phyloP scores from a whole-genome alignment of 2,329 filamentous ascomycete species.

The Pyricularia pennisetigena region DNA sequence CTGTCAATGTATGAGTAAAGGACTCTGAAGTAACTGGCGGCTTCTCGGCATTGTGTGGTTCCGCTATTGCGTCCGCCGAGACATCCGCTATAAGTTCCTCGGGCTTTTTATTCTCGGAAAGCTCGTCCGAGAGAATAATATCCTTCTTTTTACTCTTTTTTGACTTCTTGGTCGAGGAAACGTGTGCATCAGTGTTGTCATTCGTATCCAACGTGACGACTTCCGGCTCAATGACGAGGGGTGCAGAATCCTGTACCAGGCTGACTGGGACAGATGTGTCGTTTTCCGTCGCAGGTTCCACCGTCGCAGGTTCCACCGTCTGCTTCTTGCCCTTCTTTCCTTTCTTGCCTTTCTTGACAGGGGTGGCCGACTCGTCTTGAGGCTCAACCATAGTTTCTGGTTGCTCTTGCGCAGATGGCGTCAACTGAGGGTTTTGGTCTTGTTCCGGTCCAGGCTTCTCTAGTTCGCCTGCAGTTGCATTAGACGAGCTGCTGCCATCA shows the following conservation, averaged over 20 bases:
- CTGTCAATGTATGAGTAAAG: background rate
- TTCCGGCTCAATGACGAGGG: background rate
- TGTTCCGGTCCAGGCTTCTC: background rate
- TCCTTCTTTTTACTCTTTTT: slow-evolving; percentile 16
- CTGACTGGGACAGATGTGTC: background rate
- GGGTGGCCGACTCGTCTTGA: background rate
- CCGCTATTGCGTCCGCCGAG: background rate
- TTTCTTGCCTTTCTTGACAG: slow-evolving; percentile 18
- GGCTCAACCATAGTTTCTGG: background rate
- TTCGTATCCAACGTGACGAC: background rate
- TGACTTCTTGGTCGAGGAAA: slow-evolving; percentile 9
- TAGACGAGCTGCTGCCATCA: background rate
- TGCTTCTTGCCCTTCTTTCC: slow-evolving; percentile 20
- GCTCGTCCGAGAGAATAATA: slow-evolving; percentile 3
- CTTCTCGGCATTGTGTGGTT: background rate
- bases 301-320: slow-evolving; percentile 9
- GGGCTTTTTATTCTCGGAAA: background rate
- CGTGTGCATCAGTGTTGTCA: background rate
- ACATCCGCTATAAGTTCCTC: background rate
- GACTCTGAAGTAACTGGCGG: background rate
- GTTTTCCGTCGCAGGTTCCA: slow-evolving; percentile 1
- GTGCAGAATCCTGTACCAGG: background rate
- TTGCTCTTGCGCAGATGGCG: background rate
- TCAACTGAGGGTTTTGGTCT: background rate
- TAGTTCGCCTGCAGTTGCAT: background rate